phyloP scores from a whole-genome alignment of 345 rosid genomes.

The Citrus cavaleriei region DNA sequence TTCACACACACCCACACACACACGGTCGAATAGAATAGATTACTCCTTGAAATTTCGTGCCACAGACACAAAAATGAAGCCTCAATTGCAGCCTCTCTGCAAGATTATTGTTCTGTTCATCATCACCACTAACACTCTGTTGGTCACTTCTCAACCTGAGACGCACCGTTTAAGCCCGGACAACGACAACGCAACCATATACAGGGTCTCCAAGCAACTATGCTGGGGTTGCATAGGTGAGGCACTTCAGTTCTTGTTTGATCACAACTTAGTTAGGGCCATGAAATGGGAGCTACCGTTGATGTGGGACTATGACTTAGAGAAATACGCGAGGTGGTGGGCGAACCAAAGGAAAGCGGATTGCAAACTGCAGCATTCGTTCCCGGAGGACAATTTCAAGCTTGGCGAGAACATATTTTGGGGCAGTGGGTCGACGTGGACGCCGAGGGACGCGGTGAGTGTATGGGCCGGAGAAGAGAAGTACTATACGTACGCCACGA shows the following conservation, averaged over 20 bases:
- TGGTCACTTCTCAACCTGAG: constrained; percentile 11
- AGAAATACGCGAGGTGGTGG: constrained; percentile 74
- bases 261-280: constrained; percentile 67
- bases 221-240: constrained; percentile 71
- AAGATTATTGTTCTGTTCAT: constrained; percentile 18
- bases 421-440: constrained; percentile 74
- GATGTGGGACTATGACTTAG: constrained; percentile 68
- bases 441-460: constrained; percentile 57
- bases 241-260: constrained; percentile 62
- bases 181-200: constrained; percentile 32
- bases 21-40: background rate
- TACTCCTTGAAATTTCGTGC: constrained; percentile 2
- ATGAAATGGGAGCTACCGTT: constrained; percentile 62
- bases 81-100: constrained; percentile 25
- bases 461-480: constrained; percentile 78
- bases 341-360: constrained; percentile 60
- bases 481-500: constrained; percentile 51
- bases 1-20: background rate
- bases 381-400: constrained; percentile 51
- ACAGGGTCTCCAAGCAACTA: constrained; percentile 47
- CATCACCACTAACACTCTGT: background rate
- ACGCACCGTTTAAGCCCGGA: constrained; percentile 6
- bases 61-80: constrained; percentile 28
- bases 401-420: constrained; percentile 80
- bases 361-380: constrained; percentile 64